Evolutionary conservation across 495 filamentous ascomycete species (phyloP), one percentile per base, ranked within the genome.

Genomic region (Aspergillus hancockii): DNA sequence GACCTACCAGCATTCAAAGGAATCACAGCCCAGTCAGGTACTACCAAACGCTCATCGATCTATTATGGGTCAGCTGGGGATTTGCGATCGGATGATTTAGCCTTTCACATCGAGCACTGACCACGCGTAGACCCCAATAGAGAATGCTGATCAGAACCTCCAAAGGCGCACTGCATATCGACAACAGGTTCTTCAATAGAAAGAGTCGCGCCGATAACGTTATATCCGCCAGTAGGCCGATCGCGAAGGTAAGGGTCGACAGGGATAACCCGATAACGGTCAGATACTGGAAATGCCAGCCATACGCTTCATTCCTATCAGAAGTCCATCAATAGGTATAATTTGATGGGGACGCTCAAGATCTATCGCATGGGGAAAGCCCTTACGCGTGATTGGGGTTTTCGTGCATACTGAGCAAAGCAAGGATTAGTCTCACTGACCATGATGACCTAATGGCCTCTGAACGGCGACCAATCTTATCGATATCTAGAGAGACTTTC

Each of bases 251-350:
- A 49, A 83, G 56, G 16, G 86, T 83, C 3, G 91, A 81, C 38
- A 94, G 71, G 3, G 81, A 72, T 13, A 95, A 81, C 28, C 91
- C 91, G 63, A 95, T 85, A 61, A 95, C 91, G 55, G 90, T 96
- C 49, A 93, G 76, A 72, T 89, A 93, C 73, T 93, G 90, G 64
- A 88, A 88, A 69, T 93, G 89, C 81, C 90, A 92, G 22, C 91
- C 92, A 67, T 88, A 94, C 21, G 88, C 83, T 13, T 83, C 76
- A 60, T 86, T 87, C 88, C 85, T 49, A 34, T 19, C 19, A 30
- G 36, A 22, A 0, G 52, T 65, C 54, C 63, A 58, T 58, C n/a
- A n/a, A n/a, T n/a, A n/a, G n/a, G n/a, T n/a, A n/a, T n/a, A n/a
- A 49, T 28, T 13, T 32, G 12, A 41, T 28, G 8, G 18, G n/a